phyloP scores from a whole-genome alignment of 345 rosid species.

The Hevea brasiliensis region DNA sequence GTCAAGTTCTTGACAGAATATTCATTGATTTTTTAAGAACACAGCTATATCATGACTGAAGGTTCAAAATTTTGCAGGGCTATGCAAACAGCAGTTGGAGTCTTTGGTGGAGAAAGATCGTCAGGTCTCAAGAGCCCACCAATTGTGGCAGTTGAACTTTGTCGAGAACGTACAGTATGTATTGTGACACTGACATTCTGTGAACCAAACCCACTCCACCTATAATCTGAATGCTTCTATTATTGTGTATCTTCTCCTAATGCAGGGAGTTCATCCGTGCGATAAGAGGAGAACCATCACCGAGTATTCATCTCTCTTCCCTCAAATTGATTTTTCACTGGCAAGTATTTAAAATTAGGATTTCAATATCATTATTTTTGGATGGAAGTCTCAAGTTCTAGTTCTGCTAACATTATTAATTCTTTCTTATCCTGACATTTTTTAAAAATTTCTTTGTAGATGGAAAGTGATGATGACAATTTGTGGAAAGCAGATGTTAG shows the following conservation, averaged over 20 bases:
- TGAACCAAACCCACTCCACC: background rate
- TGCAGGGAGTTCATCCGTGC: constrained; percentile 75
- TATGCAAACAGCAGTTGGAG: constrained; percentile 75
- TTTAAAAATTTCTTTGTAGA: constrained; percentile 34
- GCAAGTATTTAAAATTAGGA: constrained; percentile 28
- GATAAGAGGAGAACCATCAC: constrained; percentile 64
- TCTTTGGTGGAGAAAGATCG: constrained; percentile 45
- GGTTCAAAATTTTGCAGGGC: constrained; percentile 39
- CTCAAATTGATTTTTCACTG: constrained; percentile 68
- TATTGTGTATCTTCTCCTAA: background rate
- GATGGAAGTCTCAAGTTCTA: no score
- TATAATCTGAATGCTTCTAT: background rate
- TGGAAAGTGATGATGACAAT: constrained; percentile 66
- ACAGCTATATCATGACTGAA: background rate
- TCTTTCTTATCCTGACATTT: background rate
- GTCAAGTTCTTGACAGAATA: no score
- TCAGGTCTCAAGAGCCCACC: constrained; percentile 46
- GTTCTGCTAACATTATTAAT: background rate
- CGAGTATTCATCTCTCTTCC: constrained; percentile 54
- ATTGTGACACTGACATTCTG: background rate
- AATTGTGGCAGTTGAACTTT: constrained; percentile 62
- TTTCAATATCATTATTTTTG: background rate
- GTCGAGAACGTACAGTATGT: constrained; percentile 74
- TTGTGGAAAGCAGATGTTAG: constrained; percentile 51
- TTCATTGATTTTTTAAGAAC: background rate